phyloP scores from a whole-genome alignment of 2,329 filamentous ascomycete species.

The Ceratocystis harringtonii region DNA sequence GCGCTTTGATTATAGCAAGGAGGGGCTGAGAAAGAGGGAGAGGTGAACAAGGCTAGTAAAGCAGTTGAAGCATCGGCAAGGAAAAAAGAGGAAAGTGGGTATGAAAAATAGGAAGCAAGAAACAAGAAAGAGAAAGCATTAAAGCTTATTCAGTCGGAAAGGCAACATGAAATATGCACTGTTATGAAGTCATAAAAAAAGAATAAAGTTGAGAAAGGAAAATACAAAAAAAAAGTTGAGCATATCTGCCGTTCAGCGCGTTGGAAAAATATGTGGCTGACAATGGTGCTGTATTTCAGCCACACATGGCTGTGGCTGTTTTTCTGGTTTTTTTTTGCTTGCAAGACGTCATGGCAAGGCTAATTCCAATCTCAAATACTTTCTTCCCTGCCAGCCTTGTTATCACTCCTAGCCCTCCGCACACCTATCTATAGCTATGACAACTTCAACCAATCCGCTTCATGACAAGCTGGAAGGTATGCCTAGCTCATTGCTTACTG shows the following conservation, averaged over 20 bases:
- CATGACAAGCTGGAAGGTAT: constrained; percentile 13
- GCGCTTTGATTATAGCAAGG: not conserved
- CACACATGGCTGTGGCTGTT: not conserved
- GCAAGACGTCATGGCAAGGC: not conserved
- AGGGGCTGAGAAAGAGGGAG: not conserved
- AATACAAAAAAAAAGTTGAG: not conserved
- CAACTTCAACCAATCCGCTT: not conserved
- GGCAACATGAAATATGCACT: not conserved
- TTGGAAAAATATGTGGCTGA: not conserved
- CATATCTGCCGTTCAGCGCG: not conserved
- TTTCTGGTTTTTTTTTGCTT: not conserved
- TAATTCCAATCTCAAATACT: not conserved
- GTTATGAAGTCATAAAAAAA: not conserved
- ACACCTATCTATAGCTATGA: not conserved
- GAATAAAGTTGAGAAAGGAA: not conserved
- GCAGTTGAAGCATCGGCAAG: not conserved
- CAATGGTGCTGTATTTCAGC: not conserved
- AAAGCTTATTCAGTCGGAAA: not conserved
- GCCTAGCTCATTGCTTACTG: too few relatives aligned
- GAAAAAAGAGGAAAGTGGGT: not conserved
- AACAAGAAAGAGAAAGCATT: not conserved
- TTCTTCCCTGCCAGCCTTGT: not conserved
- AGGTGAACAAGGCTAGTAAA: not conserved
- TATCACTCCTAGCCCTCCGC: not conserved
- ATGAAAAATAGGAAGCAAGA: not conserved